Evolutionary conservation across 169 alveolate species (phyloP).

Genomic region (Eimeria brunetti): DNA sequence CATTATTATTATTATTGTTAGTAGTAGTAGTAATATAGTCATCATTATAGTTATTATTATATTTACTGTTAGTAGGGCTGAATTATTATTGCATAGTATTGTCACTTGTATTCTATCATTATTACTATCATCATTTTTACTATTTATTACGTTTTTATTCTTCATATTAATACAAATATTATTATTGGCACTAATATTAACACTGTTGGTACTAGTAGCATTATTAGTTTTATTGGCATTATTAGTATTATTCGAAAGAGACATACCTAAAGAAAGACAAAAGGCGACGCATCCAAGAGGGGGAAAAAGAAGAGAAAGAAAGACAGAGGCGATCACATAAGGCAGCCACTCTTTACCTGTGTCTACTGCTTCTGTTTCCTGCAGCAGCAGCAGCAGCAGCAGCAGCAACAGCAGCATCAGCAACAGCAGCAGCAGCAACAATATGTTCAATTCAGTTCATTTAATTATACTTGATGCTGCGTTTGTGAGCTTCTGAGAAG

Average conservation of each 20-base stretch:
- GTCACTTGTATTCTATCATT: background rate
- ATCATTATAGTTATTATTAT: too few species aligned
- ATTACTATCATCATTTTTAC: background rate
- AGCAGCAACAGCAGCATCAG: background rate
- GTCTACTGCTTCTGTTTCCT: slow-evolving; percentile 11
- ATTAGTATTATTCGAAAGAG: too few species aligned
- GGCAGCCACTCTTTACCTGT: slow-evolving; percentile 35
- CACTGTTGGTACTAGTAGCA: too few species aligned
- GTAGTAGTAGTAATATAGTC: too few species aligned
- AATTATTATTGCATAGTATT: too few species aligned
- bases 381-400: background rate
- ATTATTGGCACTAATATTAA: too few species aligned
- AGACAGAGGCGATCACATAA: slow-evolving; percentile 40
- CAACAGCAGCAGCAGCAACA: background rate
- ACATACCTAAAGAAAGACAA: slow-evolving; percentile 45
- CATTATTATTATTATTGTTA: too few species aligned
- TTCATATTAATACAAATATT: too few species aligned
- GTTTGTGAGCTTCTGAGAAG: too few species aligned
- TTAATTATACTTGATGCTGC: too few species aligned
- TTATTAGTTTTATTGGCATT: too few species aligned
- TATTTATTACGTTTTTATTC: background rate
- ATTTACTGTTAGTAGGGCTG: too few species aligned
- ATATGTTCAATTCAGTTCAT: background rate
- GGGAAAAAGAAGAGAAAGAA: slow-evolving; percentile 57
- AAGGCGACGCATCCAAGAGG: slow-evolving; percentile 73